phyloP scores from a whole-genome alignment of 441 rosid species.

The Euphorbia neoarborescens region DNA sequence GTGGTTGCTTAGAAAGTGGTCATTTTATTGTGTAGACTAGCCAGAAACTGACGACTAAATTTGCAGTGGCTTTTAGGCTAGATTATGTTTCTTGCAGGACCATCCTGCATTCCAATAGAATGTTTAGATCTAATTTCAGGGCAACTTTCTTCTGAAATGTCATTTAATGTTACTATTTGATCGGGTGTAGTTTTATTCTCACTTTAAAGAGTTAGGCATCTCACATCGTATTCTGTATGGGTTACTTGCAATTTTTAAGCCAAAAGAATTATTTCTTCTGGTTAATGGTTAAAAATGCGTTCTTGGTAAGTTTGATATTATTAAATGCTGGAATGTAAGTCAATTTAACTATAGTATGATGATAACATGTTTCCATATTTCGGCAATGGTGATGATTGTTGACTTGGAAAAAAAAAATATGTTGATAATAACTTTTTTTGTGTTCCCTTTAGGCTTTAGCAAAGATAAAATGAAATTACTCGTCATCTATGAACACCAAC shows the following conservation, averaged over 20 bases:
- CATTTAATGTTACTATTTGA: neutral
- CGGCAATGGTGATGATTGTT: too few relatives aligned
- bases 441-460: too few relatives aligned
- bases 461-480: too few relatives aligned
- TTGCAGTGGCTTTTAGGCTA: neutral
- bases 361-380: too few relatives aligned
- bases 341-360: too few relatives aligned
- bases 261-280: too few relatives aligned
- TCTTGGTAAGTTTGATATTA: neutral
- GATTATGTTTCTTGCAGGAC: neutral
- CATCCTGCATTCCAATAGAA: neutral
- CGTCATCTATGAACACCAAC: too few relatives aligned
- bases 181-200: neutral
- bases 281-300: neutral
- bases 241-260: neutral
- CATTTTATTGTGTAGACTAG: neutral
- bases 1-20: neutral
- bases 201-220: neutral
- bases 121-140: too few relatives aligned
- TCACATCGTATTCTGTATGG: neutral
- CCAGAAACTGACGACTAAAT: neutral
- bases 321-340: too few relatives aligned
- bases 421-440: too few relatives aligned
- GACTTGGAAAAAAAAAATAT: too few relatives aligned
- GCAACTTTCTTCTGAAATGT: too few relatives aligned